phyloP scores from a whole-genome alignment of 345 rosid genomes.

The Citrus inodora region DNA sequence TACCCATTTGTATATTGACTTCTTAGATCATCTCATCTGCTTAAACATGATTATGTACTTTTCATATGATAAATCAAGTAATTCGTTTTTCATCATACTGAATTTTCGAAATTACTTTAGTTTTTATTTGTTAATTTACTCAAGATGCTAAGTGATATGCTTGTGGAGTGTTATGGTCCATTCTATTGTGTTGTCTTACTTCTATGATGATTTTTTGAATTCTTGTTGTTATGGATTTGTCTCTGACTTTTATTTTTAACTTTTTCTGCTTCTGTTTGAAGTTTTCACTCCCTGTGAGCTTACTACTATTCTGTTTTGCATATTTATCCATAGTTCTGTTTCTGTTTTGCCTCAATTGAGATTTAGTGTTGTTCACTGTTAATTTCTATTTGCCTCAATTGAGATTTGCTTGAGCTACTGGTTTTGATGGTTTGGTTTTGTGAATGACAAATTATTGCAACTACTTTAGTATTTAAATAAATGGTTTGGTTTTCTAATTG shows the following conservation, averaged over 20 bases:
- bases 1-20: too few relatives aligned
- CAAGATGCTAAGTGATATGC: not conserved
- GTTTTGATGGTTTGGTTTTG: too few relatives aligned
- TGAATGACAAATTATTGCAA: too few relatives aligned
- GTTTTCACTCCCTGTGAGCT: too few relatives aligned
- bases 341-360: too few relatives aligned
- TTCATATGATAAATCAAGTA: not conserved
- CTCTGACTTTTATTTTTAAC: not conserved
- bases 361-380: too few relatives aligned
- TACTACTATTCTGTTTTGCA: too few relatives aligned
- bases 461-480: too few relatives aligned
- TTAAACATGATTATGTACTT: not conserved
- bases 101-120: not conserved
- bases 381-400: too few relatives aligned
- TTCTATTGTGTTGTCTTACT: not conserved
- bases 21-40: not conserved
- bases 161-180: not conserved
- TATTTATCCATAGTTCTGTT: too few relatives aligned
- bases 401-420: too few relatives aligned
- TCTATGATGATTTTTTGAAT: not conserved
- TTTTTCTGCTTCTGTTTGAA: not conserved
- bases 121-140: not conserved
- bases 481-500: too few relatives aligned
- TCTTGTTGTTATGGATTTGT: not conserved
- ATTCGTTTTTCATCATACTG: not conserved